phyloP scores from a whole-genome alignment of 2,329 filamentous ascomycete genomes.

The Talaromyces islandicus region DNA sequence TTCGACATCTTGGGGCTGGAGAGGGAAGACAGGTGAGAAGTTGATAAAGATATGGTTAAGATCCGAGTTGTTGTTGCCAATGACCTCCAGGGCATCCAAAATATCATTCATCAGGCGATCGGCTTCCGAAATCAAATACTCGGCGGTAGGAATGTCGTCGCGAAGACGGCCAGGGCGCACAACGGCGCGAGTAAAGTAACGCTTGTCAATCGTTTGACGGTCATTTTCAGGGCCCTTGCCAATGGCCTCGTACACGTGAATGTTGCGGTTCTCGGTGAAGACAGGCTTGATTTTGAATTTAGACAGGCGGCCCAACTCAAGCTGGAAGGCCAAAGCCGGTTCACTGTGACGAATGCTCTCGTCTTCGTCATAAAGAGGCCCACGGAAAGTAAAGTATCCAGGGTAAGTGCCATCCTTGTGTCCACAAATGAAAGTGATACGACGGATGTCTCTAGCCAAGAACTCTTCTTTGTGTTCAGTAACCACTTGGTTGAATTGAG shows the following conservation, averaged over 20 bases:
- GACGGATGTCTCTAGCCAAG: constrained; percentile 71
- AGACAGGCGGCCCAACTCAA: constrained; percentile 85
- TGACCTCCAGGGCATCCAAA: constrained; percentile 93
- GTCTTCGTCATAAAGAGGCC: constrained; percentile 82
- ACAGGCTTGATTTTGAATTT: constrained; percentile 99
- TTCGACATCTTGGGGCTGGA: constrained; percentile 84
- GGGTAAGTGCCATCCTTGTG: constrained; percentile 92
- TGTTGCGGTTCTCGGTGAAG: constrained; percentile 98
- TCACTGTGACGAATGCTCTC: constrained; percentile 95
- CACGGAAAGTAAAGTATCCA: constrained; percentile 97
- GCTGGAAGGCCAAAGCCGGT: constrained; percentile 95
- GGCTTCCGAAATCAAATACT: constrained; percentile 96
- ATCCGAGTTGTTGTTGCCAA: constrained; percentile 98
- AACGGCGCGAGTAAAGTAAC: constrained; percentile 95
- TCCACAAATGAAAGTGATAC: constrained; percentile 93
- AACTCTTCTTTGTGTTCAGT: constrained; percentile 80
- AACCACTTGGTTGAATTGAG: constrained; percentile 69
- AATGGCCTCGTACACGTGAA: constrained; percentile 95
- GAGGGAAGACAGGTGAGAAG: constrained; percentile 93
- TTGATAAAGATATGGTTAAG: constrained; percentile 99
- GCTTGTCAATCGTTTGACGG: constrained; percentile 57
- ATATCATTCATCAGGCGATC: constrained; percentile 97
- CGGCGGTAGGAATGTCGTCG: constrained; percentile 96
- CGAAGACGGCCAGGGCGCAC: constrained; percentile 89
- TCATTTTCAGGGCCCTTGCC: constrained; percentile 93